These are phyloP conservation scores for Teratosphaeria gauchensis DNA, from an alignment of 2,329 filamentous ascomycete species.

Conservation along the genomic window DNA sequence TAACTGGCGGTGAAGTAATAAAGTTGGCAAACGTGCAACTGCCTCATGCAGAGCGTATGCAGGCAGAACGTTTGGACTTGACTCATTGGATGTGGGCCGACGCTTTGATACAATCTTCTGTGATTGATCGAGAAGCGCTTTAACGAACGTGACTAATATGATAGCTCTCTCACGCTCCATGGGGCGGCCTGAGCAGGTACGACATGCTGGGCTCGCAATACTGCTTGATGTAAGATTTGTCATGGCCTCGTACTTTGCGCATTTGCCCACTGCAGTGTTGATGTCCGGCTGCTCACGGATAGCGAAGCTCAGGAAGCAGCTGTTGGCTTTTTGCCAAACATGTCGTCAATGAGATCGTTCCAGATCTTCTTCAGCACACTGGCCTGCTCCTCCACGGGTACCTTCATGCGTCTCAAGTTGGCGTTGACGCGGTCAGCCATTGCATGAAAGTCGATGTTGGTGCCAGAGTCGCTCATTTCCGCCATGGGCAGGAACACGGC, in stretches of 20 bases:
- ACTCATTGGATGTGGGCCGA: background rate
- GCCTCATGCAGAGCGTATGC: background rate
- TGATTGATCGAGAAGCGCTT: background rate
- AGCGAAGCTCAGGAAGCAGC: background rate
- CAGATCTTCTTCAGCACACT: slow-evolving; percentile 34
- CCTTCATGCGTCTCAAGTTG: slow-evolving; percentile 22
- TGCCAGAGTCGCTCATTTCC: slow-evolving; percentile 48
- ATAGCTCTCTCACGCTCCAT: background rate
- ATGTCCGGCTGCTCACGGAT: background rate
- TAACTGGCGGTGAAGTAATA: background rate
- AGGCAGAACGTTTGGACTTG: background rate
- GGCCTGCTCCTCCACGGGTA: slow-evolving; percentile 33
- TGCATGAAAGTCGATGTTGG: slow-evolving; percentile 48
- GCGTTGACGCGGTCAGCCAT: slow-evolving; percentile 37
- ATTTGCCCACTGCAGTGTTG: background rate
- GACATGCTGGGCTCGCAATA: background rate
- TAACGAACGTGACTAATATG: background rate
- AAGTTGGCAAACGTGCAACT: background rate
- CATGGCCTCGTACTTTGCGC: background rate
- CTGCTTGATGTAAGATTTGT: background rate
- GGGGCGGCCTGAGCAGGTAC: background rate
- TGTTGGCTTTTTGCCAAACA: slow-evolving; percentile 27
- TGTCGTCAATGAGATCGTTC: slow-evolving; percentile 41
- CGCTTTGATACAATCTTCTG: background rate
- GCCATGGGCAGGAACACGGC: slow-evolving; percentile 45